Conservation (phyloP, 2,329 filamentous ascomycete species). For the Periconia sp. region DNA sequence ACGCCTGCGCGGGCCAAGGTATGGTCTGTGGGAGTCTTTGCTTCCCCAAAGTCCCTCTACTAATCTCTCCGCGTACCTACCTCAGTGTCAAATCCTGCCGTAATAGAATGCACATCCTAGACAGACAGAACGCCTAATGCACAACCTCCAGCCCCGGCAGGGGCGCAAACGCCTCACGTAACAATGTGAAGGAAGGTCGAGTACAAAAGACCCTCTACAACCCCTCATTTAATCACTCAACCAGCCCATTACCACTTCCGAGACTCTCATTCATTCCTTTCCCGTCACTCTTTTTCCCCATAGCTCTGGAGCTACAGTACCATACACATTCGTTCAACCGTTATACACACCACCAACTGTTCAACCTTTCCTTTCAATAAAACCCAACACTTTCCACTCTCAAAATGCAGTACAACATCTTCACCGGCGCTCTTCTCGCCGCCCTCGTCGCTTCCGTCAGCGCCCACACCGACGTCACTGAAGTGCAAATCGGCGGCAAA, state of each 20-base stretch:
- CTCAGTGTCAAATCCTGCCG: constrained; percentile 18
- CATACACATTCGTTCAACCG: constrained; percentile 9
- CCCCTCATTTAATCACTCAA: neutral
- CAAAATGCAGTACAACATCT: constrained; percentile 24
- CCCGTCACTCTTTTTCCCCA: constrained; percentile 20
- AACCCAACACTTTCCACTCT: constrained; percentile 1
- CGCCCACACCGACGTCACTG: constrained; percentile 31
- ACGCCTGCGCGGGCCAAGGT: too few species aligned
- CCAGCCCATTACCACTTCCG: neutral
- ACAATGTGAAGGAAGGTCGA: constrained; percentile 3
- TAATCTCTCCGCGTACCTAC: constrained; percentile 13
- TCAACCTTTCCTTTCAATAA: constrained; percentile 3
- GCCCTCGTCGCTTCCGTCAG: constrained; percentile 26
- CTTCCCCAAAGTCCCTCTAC: neutral
- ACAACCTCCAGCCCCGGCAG: constrained; percentile 9
- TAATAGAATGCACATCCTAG: constrained; percentile 11
- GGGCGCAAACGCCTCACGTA: constrained; percentile 8
- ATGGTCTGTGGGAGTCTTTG: neutral
- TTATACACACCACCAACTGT: constrained; percentile 2
- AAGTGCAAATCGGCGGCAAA: constrained; percentile 27
- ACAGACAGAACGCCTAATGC: constrained; percentile 10
- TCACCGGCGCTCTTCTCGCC: constrained; percentile 28
- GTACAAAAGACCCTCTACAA: constrained; percentile 19
- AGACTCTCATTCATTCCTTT: constrained; percentile 1
- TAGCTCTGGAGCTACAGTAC: constrained; percentile 33